phyloP scores from a whole-genome alignment of 148 eudicot genomes.

The Diospyros lotus region DNA sequence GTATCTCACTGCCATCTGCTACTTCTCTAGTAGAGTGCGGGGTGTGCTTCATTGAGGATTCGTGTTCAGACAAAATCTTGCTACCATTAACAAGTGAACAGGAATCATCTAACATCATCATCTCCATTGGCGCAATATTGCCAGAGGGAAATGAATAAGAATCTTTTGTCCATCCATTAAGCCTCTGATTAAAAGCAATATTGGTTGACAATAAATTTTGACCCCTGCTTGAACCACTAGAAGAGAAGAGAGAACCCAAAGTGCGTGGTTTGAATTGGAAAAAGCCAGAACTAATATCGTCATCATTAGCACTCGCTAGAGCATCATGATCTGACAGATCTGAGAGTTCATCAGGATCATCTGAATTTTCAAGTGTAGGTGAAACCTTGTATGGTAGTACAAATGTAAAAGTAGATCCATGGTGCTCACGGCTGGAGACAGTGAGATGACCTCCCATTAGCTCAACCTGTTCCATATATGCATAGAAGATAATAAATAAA shows the following conservation, averaged over 20 bases:
- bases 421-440: slow-evolving; percentile 62
- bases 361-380: slow-evolving; percentile 40
- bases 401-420: slow-evolving; percentile 82
- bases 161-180: slow-evolving; percentile 28
- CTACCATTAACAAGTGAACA: slow-evolving; percentile 27
- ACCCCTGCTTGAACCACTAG: slow-evolving; percentile 37
- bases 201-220: slow-evolving; percentile 28
- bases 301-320: slow-evolving; percentile 31
- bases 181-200: slow-evolving; percentile 27
- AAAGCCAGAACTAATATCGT: slow-evolving; percentile 46
- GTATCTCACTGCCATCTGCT: slow-evolving; percentile 13
- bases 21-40: slow-evolving; percentile 16
- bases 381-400: slow-evolving; percentile 76
- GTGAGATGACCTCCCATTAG: slow-evolving; percentile 93
- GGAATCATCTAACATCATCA: slow-evolving; percentile 31
- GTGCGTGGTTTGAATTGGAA: slow-evolving; percentile 64
- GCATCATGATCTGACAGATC: slow-evolving; percentile 40
- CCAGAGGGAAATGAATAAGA: slow-evolving; percentile 19
- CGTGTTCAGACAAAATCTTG: slow-evolving; percentile 28
- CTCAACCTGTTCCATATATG: slow-evolving; percentile 56
- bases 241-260: slow-evolving; percentile 50
- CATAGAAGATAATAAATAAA: neutral
- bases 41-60: slow-evolving; percentile 24
- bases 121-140: slow-evolving; percentile 29
- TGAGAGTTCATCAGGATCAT: slow-evolving; percentile 66